A percentile compares a stretch with the other conserved stretches of the same genome.
Evolutionary conservation across 1,284 basidiomycete species (phyloP).

Genomic region (Mycosarcoma mackinlayi): DNA sequence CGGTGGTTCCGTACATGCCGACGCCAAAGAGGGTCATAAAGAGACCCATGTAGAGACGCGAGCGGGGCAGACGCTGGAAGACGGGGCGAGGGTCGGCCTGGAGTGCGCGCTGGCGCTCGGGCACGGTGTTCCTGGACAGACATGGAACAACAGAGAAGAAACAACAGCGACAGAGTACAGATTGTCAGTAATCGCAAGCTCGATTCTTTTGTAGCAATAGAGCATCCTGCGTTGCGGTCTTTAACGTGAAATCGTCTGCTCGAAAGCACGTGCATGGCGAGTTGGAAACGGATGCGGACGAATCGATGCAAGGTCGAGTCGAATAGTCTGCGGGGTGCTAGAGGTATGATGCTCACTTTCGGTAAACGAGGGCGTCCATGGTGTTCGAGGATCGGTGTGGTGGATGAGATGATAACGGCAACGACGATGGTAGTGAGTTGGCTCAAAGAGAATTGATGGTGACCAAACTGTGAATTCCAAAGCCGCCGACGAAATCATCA

Average conservation of each 20-base stretch:
- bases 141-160: background rate
- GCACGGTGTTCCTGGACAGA: slow-evolving; percentile 62
- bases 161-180: background rate
- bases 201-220: background rate
- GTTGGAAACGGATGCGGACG: background rate
- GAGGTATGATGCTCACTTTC: slow-evolving; percentile 41
- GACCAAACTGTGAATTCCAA: slow-evolving; percentile 13
- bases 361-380: slow-evolving; percentile 61
- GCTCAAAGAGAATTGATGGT: slow-evolving; percentile 8
- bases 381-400: slow-evolving; percentile 19
- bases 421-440: slow-evolving; percentile 25
- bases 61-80: slow-evolving; percentile 62
- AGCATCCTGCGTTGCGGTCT: background rate
- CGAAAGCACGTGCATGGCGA: too few relatives aligned
- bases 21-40: slow-evolving; percentile 63
- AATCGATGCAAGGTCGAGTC: background rate
- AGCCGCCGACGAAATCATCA: slow-evolving; percentile 17
- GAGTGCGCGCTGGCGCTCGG: slow-evolving; percentile 60
- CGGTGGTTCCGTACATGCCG: slow-evolving; percentile 60
- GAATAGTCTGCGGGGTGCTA: background rate
- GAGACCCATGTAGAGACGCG: slow-evolving; percentile 61
- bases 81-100: slow-evolving; percentile 62
- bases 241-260: too few relatives aligned
- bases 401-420: slow-evolving; percentile 14
- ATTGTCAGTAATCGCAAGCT: slow-evolving; percentile 1